Conservation (phyloP, 768 basidiomycete species). For the Serendipita vermifera region DNA sequence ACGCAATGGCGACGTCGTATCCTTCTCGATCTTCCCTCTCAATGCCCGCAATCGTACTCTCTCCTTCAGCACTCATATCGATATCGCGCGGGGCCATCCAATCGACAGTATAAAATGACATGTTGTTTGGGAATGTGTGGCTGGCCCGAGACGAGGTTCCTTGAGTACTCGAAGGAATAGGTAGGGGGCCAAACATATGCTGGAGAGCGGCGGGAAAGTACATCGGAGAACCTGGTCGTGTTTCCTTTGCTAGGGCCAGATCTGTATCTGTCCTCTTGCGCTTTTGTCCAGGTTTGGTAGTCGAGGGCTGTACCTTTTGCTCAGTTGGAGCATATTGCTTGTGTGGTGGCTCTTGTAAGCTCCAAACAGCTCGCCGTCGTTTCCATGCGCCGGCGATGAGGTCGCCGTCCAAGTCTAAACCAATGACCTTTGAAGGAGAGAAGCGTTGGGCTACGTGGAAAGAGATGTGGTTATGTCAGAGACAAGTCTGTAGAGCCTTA, state of each 20-base stretch:
- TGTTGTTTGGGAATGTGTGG: constrained; percentile 60
- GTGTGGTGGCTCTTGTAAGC: constrained; percentile 32
- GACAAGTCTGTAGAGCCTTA: too few species aligned
- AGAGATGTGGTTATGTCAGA: too few species aligned
- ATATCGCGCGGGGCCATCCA: constrained; percentile 49
- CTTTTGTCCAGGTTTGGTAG: constrained; percentile 18
- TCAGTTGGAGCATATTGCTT: constrained; percentile 13
- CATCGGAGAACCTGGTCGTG: constrained; percentile 19
- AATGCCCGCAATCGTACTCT: not conserved
- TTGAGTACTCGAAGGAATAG: constrained; percentile 38
- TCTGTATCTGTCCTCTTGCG: constrained; percentile 14
- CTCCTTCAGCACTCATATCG: constrained; percentile 22
- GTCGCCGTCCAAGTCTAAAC: constrained; percentile 73
- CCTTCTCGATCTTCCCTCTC: constrained; percentile 34
- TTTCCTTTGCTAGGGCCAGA: not conserved
- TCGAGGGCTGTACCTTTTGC: constrained; percentile 10
- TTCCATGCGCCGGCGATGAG: constrained; percentile 69
- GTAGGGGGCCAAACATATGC: constrained; percentile 62
- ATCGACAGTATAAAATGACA: constrained; percentile 57
- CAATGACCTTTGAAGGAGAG: constrained; percentile 53
- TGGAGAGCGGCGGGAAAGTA: constrained; percentile 72
- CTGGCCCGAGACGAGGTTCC: too few species aligned
- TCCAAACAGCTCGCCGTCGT: constrained; percentile 57
- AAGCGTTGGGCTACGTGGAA: constrained; percentile 54
- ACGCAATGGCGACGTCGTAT: constrained; percentile 77